Percentiles rank a stretch among this genome's conserved stretches.
Evolutionary conservation across 192 early-diverging fungal genomes (phyloP).

Genomic region (Pilobolus umbonatus): DNA sequence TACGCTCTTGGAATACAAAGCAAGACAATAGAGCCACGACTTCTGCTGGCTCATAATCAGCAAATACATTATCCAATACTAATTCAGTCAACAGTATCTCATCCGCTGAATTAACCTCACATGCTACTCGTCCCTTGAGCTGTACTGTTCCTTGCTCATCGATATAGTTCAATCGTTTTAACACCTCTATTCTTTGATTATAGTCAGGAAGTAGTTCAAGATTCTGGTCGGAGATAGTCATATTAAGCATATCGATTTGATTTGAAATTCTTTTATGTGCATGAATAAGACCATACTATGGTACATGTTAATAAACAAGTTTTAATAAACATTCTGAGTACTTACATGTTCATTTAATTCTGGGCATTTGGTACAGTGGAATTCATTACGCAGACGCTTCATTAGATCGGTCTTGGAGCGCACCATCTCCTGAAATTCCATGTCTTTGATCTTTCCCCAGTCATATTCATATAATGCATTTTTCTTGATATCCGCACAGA

Average conservation of each 20-base stretch:
- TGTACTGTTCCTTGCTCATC: slow-evolving; percentile 84
- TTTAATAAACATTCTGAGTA: not conserved
- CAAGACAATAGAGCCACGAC: slow-evolving; percentile 89
- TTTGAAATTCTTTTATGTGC: slow-evolving; percentile 56
- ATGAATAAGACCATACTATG: slow-evolving; percentile 48
- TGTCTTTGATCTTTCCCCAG: slow-evolving; percentile 79
- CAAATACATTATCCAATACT: slow-evolving; percentile 89
- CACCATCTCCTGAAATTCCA: slow-evolving; percentile 80
- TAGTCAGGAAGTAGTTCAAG: slow-evolving; percentile 93
- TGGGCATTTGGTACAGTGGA: slow-evolving; percentile 72
- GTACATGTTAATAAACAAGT: not conserved
- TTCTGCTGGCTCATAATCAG: slow-evolving; percentile 86
- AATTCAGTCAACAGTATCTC: slow-evolving; percentile 92
- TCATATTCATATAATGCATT: slow-evolving; percentile 62
- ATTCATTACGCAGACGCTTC: slow-evolving; percentile 38
- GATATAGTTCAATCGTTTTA: slow-evolving; percentile 75
- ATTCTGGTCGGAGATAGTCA: slow-evolving; percentile 86
- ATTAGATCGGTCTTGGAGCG: slow-evolving; percentile 56
- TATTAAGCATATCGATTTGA: slow-evolving; percentile 69
- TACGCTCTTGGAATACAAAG: slow-evolving; percentile 95
- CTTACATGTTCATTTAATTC: slow-evolving; percentile 74
- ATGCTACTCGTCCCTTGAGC: slow-evolving; percentile 93
- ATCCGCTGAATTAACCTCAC: slow-evolving; percentile 96
- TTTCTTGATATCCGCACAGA: slow-evolving; percentile 25
- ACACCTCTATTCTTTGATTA: slow-evolving; percentile 79